Evolutionary conservation across 768 basidiomycete species (phyloP).

Genomic region (Macrolepiota albuminosa): DNA sequence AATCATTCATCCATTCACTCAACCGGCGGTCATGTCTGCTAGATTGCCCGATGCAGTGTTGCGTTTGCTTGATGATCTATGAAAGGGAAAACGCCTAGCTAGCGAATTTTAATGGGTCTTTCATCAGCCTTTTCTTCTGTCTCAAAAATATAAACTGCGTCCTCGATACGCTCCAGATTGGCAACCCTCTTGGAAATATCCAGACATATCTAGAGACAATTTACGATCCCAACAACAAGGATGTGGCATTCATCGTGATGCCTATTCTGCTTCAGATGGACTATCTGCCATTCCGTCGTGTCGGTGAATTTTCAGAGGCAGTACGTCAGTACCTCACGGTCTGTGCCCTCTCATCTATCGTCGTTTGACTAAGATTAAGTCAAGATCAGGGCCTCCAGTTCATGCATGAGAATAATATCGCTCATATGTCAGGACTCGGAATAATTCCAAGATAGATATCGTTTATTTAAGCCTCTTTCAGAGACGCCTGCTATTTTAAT

Average conservation of each 20-base stretch:
- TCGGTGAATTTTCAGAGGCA: conserved; percentile 9
- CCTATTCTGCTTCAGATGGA: conserved; percentile 2
- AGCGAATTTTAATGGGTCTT: background rate
- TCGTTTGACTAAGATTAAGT: too few relatives aligned
- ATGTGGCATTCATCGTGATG: background rate
- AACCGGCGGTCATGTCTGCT: background rate
- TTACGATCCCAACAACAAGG: too few relatives aligned
- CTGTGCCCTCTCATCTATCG: background rate
- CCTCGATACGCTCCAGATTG: background rate
- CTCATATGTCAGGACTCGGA: too few relatives aligned
- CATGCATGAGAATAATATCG: too few relatives aligned
- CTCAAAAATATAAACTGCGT: background rate
- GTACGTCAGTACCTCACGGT: conserved; percentile 5
- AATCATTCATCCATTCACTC: too few relatives aligned
- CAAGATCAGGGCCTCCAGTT: too few relatives aligned
- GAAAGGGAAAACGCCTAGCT: background rate
- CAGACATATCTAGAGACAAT: background rate
- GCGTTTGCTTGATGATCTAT: background rate
- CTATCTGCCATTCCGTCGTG: conserved; percentile 4
- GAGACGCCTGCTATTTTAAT: too few relatives aligned
- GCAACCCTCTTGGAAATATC: background rate
- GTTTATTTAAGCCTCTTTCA: too few relatives aligned
- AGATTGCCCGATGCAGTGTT: background rate
- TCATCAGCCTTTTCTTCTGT: background rate
- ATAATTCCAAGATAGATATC: too few relatives aligned